Evolutionary conservation across 225 moss, liverwort and hornwort species (phyloP).

Genomic region (Physcomitrellopsis africana): DNA sequence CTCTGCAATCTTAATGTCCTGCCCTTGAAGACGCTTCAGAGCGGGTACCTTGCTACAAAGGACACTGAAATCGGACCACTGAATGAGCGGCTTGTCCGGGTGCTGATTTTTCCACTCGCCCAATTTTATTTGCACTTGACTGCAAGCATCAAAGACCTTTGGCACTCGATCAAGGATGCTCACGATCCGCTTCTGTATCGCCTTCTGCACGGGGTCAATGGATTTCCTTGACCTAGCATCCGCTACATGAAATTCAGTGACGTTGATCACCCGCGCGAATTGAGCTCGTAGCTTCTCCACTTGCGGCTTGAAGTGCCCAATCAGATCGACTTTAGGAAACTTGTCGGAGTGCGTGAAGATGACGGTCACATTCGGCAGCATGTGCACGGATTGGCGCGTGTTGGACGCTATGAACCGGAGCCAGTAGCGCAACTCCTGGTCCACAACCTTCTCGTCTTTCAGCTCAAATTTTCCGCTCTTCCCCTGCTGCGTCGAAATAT

Average conservation of each 20-base stretch:
- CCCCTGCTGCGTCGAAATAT: slow-evolving; percentile 46
- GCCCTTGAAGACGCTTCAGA: slow-evolving; percentile 49
- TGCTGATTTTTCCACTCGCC: slow-evolving; percentile 64
- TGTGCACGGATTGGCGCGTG: slow-evolving; percentile 46
- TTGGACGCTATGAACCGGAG: slow-evolving; percentile 79
- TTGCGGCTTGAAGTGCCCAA: slow-evolving; percentile 48
- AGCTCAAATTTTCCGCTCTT: slow-evolving; percentile 49
- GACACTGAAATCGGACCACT: slow-evolving; percentile 62
- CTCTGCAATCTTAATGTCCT: slow-evolving; percentile 43
- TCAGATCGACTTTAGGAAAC: slow-evolving; percentile 58
- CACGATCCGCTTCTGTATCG: slow-evolving; percentile 56
- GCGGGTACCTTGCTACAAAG: slow-evolving; percentile 59
- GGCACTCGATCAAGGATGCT: slow-evolving; percentile 58
- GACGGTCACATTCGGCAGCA: slow-evolving; percentile 65
- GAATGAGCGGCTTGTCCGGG: slow-evolving; percentile 63
- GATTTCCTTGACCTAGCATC: slow-evolving; percentile 63
- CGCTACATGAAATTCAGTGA: slow-evolving; percentile 64
- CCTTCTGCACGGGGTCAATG: slow-evolving; percentile 58
- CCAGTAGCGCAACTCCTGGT: slow-evolving; percentile 70
- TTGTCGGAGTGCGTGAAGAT: slow-evolving; percentile 70
- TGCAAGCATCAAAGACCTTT: slow-evolving; percentile 60
- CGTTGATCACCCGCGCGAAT: slow-evolving; percentile 53
- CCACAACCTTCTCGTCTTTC: slow-evolving; percentile 43
- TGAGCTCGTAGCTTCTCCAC: slow-evolving; percentile 52
- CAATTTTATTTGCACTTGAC: slow-evolving; percentile 51